These are phyloP conservation scores for Globisporangium paddicum DNA, from an alignment of 352 stramenopile species.

Conservation along the genomic window DNA sequence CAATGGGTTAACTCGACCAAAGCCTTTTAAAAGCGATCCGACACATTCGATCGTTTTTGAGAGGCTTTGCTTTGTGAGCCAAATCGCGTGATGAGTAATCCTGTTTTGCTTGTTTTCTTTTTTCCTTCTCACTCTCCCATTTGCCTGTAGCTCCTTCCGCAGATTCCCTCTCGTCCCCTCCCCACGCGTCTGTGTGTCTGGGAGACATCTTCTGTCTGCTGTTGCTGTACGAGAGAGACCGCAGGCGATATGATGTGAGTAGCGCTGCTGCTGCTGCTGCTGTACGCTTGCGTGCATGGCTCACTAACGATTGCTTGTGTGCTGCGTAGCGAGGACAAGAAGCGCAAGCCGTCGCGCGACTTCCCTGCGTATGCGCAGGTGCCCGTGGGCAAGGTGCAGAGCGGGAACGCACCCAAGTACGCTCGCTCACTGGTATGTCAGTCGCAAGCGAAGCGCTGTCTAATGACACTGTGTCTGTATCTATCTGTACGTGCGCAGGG, in stretches of 20 bases:
- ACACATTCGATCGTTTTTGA: neutral
- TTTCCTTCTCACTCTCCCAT: conserved; percentile 7
- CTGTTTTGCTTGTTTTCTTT: neutral
- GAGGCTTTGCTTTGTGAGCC: too few species aligned
- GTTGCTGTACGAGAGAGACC: too few species aligned
- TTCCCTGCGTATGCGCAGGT: conserved; percentile 72
- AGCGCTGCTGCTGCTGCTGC: neutral
- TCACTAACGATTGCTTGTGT: neutral
- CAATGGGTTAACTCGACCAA: conserved; percentile 8
- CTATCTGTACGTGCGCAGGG: conserved; percentile 12
- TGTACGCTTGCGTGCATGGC: neutral
- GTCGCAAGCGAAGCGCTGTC: neutral
- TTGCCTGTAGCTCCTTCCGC: conserved; percentile 1
- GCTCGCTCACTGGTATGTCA: neutral
- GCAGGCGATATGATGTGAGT: conserved; percentile 5
- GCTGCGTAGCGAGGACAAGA: conserved; percentile 60
- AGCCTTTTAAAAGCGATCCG: neutral
- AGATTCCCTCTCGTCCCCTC: neutral
- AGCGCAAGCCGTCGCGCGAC: conserved; percentile 78
- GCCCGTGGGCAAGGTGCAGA: conserved; percentile 55
- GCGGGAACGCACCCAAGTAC: conserved; percentile 22
- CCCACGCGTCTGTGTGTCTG: neutral
- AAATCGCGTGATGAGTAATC: neutral
- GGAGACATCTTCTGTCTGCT: too few species aligned
- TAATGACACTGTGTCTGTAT: neutral